phyloP scores from a whole-genome alignment of 2,329 filamentous ascomycete genomes.

The Penicillium nordicum region DNA sequence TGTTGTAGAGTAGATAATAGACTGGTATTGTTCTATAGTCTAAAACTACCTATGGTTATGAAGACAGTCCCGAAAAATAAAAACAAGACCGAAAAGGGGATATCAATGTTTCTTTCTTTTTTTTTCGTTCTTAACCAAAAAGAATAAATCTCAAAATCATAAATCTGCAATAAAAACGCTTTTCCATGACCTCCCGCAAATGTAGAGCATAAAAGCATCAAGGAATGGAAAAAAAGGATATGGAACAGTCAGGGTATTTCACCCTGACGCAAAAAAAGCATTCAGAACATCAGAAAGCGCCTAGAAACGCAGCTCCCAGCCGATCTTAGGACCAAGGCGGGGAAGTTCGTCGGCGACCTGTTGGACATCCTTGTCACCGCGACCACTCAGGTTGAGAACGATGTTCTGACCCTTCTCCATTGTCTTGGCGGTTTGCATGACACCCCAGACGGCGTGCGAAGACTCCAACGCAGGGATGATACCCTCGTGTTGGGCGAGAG shows the following conservation, averaged over 20 bases:
- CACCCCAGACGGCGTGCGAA: constrained; percentile 86
- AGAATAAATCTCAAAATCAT: neutral
- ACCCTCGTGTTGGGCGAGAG: constrained; percentile 83
- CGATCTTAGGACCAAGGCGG: constrained; percentile 82
- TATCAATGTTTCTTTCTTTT: neutral
- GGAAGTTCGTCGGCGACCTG: constrained; percentile 94
- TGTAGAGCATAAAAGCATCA: neutral
- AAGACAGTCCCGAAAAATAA: neutral
- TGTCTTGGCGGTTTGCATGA: constrained; percentile 84
- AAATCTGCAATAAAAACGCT: neutral
- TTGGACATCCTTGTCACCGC: constrained; percentile 98
- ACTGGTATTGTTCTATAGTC: neutral
- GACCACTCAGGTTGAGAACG: constrained; percentile 87
- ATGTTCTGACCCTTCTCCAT: constrained; percentile 86
- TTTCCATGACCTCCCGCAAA: constrained; percentile 9
- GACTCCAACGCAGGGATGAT: constrained; percentile 96
- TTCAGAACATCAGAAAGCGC: neutral
- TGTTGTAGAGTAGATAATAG: neutral
- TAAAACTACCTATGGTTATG: neutral
- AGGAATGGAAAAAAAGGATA: neutral
- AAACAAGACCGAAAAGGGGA: neutral
- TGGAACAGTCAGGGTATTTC: neutral
- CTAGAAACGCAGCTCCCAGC: constrained; percentile 61
- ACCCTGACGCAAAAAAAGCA: neutral
- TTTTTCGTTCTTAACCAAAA: neutral